Conservation (phyloP, 176 grass and related monocot genomes). For the Panicum miliaceum region DNA sequence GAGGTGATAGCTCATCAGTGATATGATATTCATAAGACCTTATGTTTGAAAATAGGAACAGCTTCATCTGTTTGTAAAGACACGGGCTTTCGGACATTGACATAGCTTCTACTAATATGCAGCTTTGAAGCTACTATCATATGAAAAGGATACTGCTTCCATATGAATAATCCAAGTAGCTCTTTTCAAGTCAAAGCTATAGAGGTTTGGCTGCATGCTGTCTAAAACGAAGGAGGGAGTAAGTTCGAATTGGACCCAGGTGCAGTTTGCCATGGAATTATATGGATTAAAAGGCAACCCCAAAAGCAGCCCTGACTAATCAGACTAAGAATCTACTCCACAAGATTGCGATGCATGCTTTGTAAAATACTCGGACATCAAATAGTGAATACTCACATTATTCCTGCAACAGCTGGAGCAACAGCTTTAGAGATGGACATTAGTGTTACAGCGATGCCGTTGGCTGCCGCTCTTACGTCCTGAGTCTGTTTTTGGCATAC, state of each 20-base stretch:
- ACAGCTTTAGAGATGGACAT: conserved; percentile 72
- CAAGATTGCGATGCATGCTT: background rate
- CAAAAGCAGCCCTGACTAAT: background rate
- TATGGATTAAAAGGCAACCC: background rate
- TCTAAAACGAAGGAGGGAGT: background rate
- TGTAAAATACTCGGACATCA: background rate
- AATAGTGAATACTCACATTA: conserved; percentile 60
- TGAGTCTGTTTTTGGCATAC: conserved; percentile 47
- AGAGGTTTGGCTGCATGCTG: background rate
- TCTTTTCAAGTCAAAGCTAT: background rate
- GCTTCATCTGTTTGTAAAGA: background rate
- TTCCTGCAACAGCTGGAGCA: conserved; percentile 59
- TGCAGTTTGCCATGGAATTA: background rate
- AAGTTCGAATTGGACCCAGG: background rate
- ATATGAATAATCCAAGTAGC: background rate
- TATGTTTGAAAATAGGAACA: conserved; percentile 6
- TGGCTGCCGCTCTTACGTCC: conserved; percentile 67
- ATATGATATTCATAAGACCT: background rate
- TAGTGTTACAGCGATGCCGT: conserved; percentile 59
- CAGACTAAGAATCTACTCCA: background rate
- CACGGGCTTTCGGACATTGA: background rate
- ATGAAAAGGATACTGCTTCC: background rate
- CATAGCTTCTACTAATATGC: background rate
- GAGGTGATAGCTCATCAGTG: conserved; percentile 8
- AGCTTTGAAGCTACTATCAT: background rate